Conservation (phyloP, 169 alveolate species). For the Eimeria acervulina region DNA sequence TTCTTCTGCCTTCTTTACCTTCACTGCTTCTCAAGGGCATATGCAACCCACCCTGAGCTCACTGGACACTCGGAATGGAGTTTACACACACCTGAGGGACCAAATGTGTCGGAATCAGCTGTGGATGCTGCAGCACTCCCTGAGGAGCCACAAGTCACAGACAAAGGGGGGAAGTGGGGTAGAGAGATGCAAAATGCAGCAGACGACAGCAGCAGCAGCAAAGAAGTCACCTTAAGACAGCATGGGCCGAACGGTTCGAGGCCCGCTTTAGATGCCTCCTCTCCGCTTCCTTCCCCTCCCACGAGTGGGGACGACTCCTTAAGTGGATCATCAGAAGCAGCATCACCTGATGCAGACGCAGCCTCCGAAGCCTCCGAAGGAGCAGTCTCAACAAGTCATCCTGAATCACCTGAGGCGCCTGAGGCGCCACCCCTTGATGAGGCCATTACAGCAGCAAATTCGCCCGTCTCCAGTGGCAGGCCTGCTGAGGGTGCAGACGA, state of each 20-base stretch:
- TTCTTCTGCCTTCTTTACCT: neutral
- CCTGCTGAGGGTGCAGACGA: too few relatives aligned
- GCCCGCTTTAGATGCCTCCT: neutral
- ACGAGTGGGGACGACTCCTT: neutral
- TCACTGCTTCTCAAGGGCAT: neutral
- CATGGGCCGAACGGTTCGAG: neutral
- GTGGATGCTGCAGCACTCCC: neutral
- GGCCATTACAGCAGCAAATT: too few relatives aligned
- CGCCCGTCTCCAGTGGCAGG: too few relatives aligned
- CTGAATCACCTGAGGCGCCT: too few relatives aligned
- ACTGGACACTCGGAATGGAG: neutral
- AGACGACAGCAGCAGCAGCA: neutral
- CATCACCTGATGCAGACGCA: neutral
- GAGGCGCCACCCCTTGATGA: too few relatives aligned
- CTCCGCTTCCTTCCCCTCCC: neutral
- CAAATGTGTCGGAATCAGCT: neutral
- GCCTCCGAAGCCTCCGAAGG: neutral
- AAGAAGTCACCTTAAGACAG: neutral
- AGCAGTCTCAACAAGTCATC: neutral
- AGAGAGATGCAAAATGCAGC: neutral
- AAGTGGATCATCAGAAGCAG: neutral
- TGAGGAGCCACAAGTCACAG: neutral
- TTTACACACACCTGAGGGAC: neutral
- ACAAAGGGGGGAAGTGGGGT: too few relatives aligned
- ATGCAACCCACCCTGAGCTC: neutral